phyloP scores from a whole-genome alignment of 108 stramenopile species.

The Craspedostauros australis region DNA sequence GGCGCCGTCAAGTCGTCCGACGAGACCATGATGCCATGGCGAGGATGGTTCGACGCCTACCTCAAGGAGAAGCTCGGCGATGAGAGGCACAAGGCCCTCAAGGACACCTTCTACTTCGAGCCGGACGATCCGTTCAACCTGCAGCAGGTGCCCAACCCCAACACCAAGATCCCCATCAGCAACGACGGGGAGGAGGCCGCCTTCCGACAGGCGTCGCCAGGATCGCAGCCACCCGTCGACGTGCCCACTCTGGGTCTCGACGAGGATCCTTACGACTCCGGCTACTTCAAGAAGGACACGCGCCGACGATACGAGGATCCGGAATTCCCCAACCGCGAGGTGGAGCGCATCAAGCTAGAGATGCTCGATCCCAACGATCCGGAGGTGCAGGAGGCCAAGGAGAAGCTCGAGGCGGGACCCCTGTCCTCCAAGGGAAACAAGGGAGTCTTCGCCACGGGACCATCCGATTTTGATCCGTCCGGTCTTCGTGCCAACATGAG shows the following conservation, averaged over 20 bases:
- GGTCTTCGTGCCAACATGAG: slow-evolving; percentile 82
- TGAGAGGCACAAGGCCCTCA: slow-evolving; percentile 38
- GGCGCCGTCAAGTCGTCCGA: slow-evolving; percentile 42
- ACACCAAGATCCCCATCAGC: slow-evolving; percentile 40
- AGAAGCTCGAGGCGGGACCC: slow-evolving; percentile 56
- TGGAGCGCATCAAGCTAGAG: slow-evolving; percentile 61
- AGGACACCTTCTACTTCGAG: slow-evolving; percentile 49
- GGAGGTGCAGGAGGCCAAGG: slow-evolving; percentile 57
- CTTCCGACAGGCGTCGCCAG: slow-evolving; percentile 81
- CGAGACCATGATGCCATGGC: slow-evolving; percentile 83
- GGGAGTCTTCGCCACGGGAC: slow-evolving; percentile 78
- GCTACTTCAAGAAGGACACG: slow-evolving; percentile 83
- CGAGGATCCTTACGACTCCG: slow-evolving; percentile 75
- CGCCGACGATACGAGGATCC: slow-evolving; percentile 60
- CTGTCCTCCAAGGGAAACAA: slow-evolving; percentile 69
- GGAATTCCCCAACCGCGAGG: slow-evolving; percentile 40
- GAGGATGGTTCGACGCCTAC: slow-evolving; percentile 67
- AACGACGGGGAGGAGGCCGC: slow-evolving; percentile 42
- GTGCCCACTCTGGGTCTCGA: slow-evolving; percentile 51
- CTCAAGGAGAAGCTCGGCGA: slow-evolving; percentile 55
- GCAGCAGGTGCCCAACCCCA: slow-evolving; percentile 52
- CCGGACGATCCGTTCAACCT: slow-evolving; percentile 58
- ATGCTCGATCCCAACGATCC: slow-evolving; percentile 62
- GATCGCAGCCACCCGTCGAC: slow-evolving; percentile 57
- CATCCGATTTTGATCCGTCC: slow-evolving; percentile 67